Conservation (phyloP, 805 yeast species). For the Torulaspora quercuum region DNA sequence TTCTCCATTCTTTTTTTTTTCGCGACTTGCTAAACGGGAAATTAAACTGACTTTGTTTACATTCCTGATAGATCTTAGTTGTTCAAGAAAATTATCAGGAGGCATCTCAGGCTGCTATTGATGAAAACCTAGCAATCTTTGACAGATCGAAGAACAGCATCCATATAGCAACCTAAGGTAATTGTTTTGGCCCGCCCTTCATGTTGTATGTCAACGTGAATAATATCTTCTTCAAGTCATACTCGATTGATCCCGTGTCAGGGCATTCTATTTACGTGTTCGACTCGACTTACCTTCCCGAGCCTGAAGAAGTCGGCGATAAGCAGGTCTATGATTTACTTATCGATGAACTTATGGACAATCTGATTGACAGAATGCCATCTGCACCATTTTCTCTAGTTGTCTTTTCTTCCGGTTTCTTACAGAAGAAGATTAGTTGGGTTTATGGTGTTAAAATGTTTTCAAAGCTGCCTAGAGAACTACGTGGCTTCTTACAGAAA, state of each 20-base stretch:
- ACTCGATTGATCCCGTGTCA: constrained; percentile 62
- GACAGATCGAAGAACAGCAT: too few relatives aligned
- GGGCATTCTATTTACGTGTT: constrained; percentile 72
- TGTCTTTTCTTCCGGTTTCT: constrained; percentile 80
- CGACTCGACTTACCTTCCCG: constrained; percentile 78
- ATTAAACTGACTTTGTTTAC: constrained; percentile 7
- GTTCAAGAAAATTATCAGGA: too few relatives aligned
- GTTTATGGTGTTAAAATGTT: constrained; percentile 64
- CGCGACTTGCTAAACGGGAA: background rate
- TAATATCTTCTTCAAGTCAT: constrained; percentile 55
- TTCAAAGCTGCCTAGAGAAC: constrained; percentile 53
- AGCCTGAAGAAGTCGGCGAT: constrained; percentile 44
- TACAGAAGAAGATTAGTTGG: constrained; percentile 50
- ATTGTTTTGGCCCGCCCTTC: background rate
- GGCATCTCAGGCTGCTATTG: too few relatives aligned
- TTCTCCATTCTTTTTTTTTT: constrained; percentile 30
- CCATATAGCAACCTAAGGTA: too few relatives aligned
- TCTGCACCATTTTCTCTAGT: constrained; percentile 59
- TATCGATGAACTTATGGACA: constrained; percentile 53
- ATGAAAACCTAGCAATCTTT: too few relatives aligned
- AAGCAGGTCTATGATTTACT: constrained; percentile 38
- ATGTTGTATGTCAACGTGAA: constrained; percentile 36
- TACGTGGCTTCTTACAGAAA: constrained; percentile 53
- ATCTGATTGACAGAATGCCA: constrained; percentile 58
- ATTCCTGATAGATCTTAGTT: too few relatives aligned